These are phyloP conservation scores for Mrakia frigida DNA, from an alignment of 768 basidiomycete species.

Conservation along the genomic window DNA sequence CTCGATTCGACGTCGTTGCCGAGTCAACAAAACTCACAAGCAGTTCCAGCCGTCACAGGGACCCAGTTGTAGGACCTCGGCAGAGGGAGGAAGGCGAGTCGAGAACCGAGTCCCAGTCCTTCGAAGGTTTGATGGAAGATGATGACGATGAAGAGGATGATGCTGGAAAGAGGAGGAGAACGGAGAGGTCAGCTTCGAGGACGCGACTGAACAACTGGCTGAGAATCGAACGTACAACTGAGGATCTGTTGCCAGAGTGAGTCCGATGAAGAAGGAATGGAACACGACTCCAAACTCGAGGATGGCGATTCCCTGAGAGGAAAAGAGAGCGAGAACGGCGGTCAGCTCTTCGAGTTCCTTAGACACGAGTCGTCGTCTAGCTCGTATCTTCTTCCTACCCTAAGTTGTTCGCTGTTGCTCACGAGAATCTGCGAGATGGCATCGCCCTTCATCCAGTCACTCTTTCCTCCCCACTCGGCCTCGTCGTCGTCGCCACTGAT, in stretches of 20 bases:
- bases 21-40: conserved; percentile 45
- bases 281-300: conserved; percentile 69
- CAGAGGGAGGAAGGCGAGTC: conserved; percentile 66
- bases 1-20: background rate
- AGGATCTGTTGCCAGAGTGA: conserved; percentile 61
- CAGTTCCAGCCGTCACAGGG: conserved; percentile 56
- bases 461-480: background rate
- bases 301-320: conserved; percentile 80
- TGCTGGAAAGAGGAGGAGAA: conserved; percentile 55
- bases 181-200: conserved; percentile 2
- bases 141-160: conserved; percentile 78
- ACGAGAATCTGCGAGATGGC: conserved; percentile 17
- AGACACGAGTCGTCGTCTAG: background rate
- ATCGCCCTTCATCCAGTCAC: background rate
- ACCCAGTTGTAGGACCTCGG: conserved; percentile 44
- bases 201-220: too few species aligned
- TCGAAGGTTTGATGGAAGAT: conserved; percentile 91
- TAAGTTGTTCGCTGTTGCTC: background rate
- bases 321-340: conserved; percentile 38
- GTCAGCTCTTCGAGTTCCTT: background rate
- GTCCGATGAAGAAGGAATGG: conserved; percentile 62
- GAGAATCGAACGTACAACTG: background rate
- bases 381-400: too few species aligned
- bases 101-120: conserved; percentile 85
- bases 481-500: background rate